Base-by-base conservation (phyloP, 2,329 filamentous ascomycete genomes). In the Clonostachys sp. region DNA sequence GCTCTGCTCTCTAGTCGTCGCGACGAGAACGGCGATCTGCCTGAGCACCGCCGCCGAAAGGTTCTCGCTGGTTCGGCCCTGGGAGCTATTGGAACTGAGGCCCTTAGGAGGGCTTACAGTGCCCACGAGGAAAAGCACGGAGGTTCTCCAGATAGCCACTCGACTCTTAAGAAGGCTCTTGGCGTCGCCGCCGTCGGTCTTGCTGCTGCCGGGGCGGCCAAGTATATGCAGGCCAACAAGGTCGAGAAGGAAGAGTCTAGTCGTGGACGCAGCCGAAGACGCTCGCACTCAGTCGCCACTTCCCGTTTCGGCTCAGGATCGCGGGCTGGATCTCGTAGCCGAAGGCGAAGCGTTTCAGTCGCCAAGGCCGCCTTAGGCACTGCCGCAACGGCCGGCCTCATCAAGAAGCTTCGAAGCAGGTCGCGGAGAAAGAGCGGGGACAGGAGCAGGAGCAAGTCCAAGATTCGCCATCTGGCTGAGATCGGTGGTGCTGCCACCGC, bases 191-290 rank as follows among this genome's bases (percentile, higher is more conserved):
- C 81, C 10, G 80, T 82, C 18, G 81, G 81, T 14, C 70, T 85
- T 20, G 82, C 81, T 8, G 78, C 83, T 17, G 81, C 81, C 5
- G 82, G 81, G n/a, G 81, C 81, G 6, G 75, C 80, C 51, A 84
- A 84, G 58, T 84, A 83, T 57, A 77, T 80, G 59, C 76, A 83
- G 52, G 74, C 76, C 54, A 78, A 73, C 62, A 83, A 80, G 57
- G 62, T 77, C 41, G 78, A 84, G 41, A 80, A 77, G 57, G 81
- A 83, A 52, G 81, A 84, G 55, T 61, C 72, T 13, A 66, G 52
- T 33, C 77, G 82, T 44, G 82, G 82, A 10, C 77, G 81, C 41
- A 76, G 75, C 55, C 72, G 76, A 34, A 72, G 66, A 40, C 71
- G 77, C 38, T 61, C 65, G 12, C 46, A 48, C 46, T 35, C 38